These are phyloP conservation scores for Stentor roeselii DNA, from an alignment of 73 alveolate genomes.

Conservation along the genomic window DNA sequence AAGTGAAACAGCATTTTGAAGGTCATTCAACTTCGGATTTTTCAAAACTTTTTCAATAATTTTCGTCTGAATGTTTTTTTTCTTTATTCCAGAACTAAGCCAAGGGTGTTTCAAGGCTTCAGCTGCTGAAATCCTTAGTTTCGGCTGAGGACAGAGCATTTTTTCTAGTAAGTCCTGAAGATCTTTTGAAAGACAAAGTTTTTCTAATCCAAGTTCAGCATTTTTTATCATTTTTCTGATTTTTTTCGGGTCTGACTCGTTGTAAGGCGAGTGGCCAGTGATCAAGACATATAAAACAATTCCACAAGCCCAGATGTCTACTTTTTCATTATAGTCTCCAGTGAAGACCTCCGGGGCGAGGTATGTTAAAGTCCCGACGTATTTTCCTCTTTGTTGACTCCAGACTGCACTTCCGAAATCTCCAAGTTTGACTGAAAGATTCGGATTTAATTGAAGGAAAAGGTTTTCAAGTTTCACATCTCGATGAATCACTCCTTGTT, in stretches of 20 bases:
- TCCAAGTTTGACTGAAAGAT: not conserved
- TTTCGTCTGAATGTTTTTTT: too few relatives aligned
- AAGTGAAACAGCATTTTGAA: too few relatives aligned
- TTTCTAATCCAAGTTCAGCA: conserved; percentile 63
- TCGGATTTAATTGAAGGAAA: not conserved
- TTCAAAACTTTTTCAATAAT: too few relatives aligned
- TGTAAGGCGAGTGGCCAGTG: conserved; percentile 36
- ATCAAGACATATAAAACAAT: conserved; percentile 30
- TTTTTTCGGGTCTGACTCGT: conserved; percentile 46
- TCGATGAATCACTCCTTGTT: not conserved
- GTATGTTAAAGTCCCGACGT: conserved; percentile 71
- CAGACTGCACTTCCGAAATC: not conserved
- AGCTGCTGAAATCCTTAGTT: conserved; percentile 48
- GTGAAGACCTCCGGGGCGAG: conserved; percentile 72
- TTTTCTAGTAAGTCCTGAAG: conserved; percentile 61
- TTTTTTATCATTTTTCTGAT: conserved; percentile 41
- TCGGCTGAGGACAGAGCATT: conserved; percentile 64
- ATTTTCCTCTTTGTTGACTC: too few relatives aligned
- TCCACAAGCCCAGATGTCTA: conserved; percentile 79
- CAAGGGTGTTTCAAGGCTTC: conserved; percentile 69
- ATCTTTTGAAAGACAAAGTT: conserved; percentile 60
- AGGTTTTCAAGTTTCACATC: not conserved
- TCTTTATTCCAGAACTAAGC: too few relatives aligned
- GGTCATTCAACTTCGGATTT: too few relatives aligned
- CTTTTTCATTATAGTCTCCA: conserved; percentile 50